Base-by-base conservation (phyloP, 1,284 basidiomycete species). In the Boletellus dicymbophilus region DNA sequence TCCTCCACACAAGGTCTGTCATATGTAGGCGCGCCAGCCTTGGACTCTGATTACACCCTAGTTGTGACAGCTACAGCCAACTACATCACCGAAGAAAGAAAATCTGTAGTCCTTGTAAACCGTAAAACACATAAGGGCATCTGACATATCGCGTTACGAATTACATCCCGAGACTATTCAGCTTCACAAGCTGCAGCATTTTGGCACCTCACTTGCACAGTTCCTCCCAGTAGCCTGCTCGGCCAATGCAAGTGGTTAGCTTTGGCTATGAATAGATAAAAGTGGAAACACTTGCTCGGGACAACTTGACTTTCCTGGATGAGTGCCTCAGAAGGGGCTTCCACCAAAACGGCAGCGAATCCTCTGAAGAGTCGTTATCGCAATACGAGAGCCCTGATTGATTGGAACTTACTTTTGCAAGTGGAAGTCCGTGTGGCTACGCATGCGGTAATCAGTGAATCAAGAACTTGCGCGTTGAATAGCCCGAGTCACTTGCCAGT, bases 341-440 rank as follows among this genome's bases (percentile, higher is more conserved):
- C 60, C 27, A 49, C 58, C 60, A 62, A 37, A 10, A 59, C 46
- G n/a, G 42, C 58, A 9, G 51, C 58, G 34, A 59, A 59, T 21
- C 58, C 60, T 22, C 60, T 60, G 25, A 46, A 16, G 5, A 38
- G 48, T n/a, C 7, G n/a, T 27, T 1, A 20, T 7, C 37, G 50
- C 16, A 54, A 26, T 23, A 23, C 10, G 23, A 21, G 30, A 36
- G 3, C 7, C 12, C 3, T 18, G 10, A 41, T 18, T 36, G 30
- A 48, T 28, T 12, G 16, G 28, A 20, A 40, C 38, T 21, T 43
- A 65, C 65, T 49, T 46, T 36, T 57, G 44, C 25, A 69, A 48
- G 49, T 68, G 68, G 45, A 64, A 65, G 33, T 68, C 55, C 20
- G 56, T 65, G 38, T 67, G 66, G 46, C 66, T 62, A 30, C 43